Evolutionary conservation across 1,284 basidiomycete species (phyloP).

Genomic region (Tranzscheliella williamsii): DNA sequence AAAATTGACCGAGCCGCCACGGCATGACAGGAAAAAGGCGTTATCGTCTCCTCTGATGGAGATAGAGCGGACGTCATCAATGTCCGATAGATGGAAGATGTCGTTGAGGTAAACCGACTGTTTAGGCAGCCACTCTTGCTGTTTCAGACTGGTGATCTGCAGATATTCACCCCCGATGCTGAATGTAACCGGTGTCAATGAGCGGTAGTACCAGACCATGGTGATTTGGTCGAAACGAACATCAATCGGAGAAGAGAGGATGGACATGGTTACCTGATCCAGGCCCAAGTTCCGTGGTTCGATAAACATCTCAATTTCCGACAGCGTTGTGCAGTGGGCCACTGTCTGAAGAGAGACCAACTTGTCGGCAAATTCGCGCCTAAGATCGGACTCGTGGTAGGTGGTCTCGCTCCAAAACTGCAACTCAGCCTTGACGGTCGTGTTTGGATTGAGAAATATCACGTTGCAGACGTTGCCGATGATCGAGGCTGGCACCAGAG

Average conservation of each 20-base stretch:
- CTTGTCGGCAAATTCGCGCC: slow-evolving; percentile 21
- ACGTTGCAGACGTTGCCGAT: slow-evolving; percentile 41
- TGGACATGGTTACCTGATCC: slow-evolving; percentile 33
- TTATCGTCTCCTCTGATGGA: slow-evolving; percentile 57
- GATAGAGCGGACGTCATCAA: slow-evolving; percentile 53
- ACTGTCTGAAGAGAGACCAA: slow-evolving; percentile 29
- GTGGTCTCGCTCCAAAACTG: slow-evolving; percentile 19
- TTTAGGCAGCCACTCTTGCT: slow-evolving; percentile 39
- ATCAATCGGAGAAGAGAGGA: slow-evolving; percentile 35
- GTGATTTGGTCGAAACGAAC: slow-evolving; percentile 46
- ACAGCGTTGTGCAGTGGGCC: slow-evolving; percentile 26
- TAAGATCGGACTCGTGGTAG: slow-evolving; percentile 19
- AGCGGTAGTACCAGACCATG: slow-evolving; percentile 56
- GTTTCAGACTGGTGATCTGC: slow-evolving; percentile 53
- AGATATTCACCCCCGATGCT: slow-evolving; percentile 48
- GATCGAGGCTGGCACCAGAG: slow-evolving; percentile 40
- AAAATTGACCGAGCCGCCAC: slow-evolving; percentile 49
- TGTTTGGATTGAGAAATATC: slow-evolving; percentile 52
- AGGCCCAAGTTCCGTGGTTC: slow-evolving; percentile 49
- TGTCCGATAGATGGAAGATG: slow-evolving; percentile 54
- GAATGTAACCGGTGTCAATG: slow-evolving; percentile 50
- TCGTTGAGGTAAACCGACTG: slow-evolving; percentile 41
- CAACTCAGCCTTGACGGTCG: slow-evolving; percentile 30
- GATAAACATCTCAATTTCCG: slow-evolving; percentile 46
- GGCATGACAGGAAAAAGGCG: slow-evolving; percentile 55